Evolutionary conservation across 1,284 basidiomycete genomes (phyloP).

Genomic region (Ceratobasidium theobromae): DNA sequence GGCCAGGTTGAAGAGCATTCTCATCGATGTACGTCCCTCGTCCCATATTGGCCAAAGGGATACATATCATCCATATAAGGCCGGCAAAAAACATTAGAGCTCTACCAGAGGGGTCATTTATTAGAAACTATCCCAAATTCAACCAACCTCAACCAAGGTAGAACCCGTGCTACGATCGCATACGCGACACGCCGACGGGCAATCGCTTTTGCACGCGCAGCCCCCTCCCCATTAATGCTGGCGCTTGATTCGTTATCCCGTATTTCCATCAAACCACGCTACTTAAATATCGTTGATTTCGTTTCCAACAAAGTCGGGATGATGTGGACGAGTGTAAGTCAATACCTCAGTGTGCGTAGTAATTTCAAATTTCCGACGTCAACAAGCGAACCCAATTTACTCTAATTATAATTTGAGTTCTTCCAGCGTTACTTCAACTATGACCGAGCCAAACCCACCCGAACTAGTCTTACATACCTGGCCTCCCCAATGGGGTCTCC

Average conservation of each 20-base stretch:
- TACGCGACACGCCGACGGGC: conserved; percentile 15
- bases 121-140: no score
- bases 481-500: conserved; percentile 63
- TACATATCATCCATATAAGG: conserved; percentile 69
- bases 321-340: no score
- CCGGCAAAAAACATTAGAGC: conserved; percentile 57
- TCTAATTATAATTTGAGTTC: background rate
- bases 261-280: background rate
- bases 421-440: no score
- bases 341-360: no score
- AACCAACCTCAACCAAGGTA: conserved; percentile 23
- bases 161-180: conserved; percentile 5
- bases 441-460: no score
- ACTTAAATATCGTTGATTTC: background rate
- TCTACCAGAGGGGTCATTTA: background rate
- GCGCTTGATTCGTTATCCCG: background rate
- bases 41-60: conserved; percentile 68
- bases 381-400: background rate
- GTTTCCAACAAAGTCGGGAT: no score
- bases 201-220: conserved; percentile 23
- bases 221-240: conserved; percentile 1
- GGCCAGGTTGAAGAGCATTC: conserved; percentile 88
- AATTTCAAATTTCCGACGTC: no score
- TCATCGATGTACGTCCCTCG: conserved; percentile 83
- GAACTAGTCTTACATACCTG: conserved; percentile 59